A percentile compares a stretch with the other conserved stretches of the same genome.
These are phyloP conservation scores for Trichoderma aggressivum DNA, from an alignment of 2,329 filamentous ascomycete genomes.

Conservation along the genomic window DNA sequence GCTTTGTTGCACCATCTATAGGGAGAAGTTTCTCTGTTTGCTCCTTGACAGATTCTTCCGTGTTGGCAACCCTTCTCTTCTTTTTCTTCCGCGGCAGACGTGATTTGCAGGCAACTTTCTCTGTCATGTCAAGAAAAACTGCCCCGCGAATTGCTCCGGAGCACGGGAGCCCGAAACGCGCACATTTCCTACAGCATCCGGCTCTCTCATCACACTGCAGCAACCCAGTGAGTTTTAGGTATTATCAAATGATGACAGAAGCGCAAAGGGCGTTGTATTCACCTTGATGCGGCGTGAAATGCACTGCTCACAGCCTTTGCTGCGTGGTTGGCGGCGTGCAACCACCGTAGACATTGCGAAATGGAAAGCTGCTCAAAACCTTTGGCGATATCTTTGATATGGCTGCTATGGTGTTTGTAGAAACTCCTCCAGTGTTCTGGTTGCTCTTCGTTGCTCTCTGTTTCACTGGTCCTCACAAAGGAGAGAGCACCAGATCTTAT, in stretches of 20 bases:
- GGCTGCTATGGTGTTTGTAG: background rate
- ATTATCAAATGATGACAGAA: background rate
- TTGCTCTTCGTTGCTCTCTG: background rate
- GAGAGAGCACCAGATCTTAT: background rate
- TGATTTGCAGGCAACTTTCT: background rate
- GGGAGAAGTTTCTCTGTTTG: background rate
- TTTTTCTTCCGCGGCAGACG: background rate
- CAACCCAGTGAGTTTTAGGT: background rate
- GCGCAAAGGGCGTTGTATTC: background rate
- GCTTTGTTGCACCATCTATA: background rate
- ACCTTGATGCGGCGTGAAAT: conserved; percentile 12
- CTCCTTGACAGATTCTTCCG: background rate
- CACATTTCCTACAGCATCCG: conserved; percentile 4
- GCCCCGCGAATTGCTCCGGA: conserved; percentile 2
- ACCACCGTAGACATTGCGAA: background rate
- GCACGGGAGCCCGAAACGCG: background rate
- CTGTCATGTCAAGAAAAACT: conserved; percentile 13
- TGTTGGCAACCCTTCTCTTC: background rate
- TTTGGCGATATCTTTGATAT: background rate
- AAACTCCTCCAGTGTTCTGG: too few species aligned
- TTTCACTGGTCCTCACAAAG: background rate
- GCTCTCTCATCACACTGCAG: conserved; percentile 10
- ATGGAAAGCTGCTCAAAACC: background rate
- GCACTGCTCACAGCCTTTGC: conserved; percentile 13
- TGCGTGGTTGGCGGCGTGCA: conserved; percentile 1